These are phyloP conservation scores for Eragrostis tef DNA, from an alignment of 202 grass and related monocot genomes.

Conservation along the genomic window DNA sequence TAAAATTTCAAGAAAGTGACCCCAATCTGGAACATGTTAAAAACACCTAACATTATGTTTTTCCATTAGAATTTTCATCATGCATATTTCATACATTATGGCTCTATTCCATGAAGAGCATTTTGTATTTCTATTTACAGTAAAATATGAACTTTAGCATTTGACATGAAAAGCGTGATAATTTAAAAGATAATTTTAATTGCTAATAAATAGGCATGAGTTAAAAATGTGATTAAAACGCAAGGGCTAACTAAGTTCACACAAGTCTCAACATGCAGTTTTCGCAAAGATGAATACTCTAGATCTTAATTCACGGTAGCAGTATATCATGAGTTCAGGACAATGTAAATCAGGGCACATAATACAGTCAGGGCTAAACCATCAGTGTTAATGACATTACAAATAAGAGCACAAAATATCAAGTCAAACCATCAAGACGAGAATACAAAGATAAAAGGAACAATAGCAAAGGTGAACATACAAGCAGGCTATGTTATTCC, in stretches of 20 bases:
- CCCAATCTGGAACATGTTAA: neutral
- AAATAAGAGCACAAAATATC: slow-evolving; percentile 22
- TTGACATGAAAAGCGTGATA: neutral
- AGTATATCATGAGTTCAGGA: neutral
- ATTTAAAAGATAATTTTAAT: neutral
- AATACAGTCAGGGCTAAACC: neutral
- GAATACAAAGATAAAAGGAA: slow-evolving; percentile 26
- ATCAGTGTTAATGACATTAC: slow-evolving; percentile 16
- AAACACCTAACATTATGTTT: slow-evolving; percentile 20
- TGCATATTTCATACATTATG: slow-evolving; percentile 1
- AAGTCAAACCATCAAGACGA: slow-evolving; percentile 25
- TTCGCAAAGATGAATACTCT: slow-evolving; percentile 3
- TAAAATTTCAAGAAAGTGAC: slow-evolving; percentile 14
- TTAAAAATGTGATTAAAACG: neutral
- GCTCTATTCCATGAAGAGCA: slow-evolving; percentile 1
- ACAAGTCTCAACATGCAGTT: slow-evolving; percentile 10
- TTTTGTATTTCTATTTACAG: neutral
- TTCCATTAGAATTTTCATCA: slow-evolving; percentile 22
- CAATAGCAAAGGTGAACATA: slow-evolving; percentile 47
- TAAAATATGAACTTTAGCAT: neutral
- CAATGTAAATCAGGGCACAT: slow-evolving; percentile 19
- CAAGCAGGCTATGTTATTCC: slow-evolving; percentile 98
- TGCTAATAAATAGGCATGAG: neutral
- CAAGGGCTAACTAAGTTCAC: neutral
- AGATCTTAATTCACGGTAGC: neutral